A percentile compares a stretch with the other conserved stretches of the same genome.
phyloP scores from a whole-genome alignment of 805 yeast genomes.

The Saturnispora sanitii region DNA sequence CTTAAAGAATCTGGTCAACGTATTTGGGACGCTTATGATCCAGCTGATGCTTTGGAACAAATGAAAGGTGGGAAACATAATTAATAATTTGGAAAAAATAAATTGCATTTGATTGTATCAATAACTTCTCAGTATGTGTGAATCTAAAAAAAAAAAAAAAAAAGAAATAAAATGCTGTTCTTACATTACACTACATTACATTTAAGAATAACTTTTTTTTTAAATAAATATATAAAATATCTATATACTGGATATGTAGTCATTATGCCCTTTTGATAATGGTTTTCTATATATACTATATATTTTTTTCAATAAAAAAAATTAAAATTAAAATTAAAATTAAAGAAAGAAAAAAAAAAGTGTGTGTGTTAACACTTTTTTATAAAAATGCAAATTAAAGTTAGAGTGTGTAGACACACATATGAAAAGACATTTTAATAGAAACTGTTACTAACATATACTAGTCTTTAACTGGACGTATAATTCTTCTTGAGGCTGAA shows the following conservation, averaged over 20 bases:
- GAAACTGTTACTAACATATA: background rate
- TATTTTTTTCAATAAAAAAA: background rate
- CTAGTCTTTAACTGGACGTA: conserved; percentile 59
- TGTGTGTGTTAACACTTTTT: background rate
- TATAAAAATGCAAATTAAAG: conserved; percentile 16
- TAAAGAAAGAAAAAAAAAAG: no score
- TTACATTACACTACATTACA: background rate
- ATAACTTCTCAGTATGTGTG: no score
- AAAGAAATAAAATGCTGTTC: background rate
- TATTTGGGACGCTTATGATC: conserved; percentile 15
- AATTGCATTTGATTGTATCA: no score
- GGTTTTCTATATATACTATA: no score
- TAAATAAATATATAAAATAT: no score
- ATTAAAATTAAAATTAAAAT: background rate
- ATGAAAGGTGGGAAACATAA: conserved; percentile 10
- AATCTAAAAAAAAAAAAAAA: no score
- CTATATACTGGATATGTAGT: no score
- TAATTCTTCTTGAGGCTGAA: conserved; percentile 66
- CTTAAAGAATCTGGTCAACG: conserved; percentile 17
- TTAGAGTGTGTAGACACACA: conserved; percentile 20
- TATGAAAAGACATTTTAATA: background rate
- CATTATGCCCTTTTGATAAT: no score
- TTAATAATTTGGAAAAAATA: background rate
- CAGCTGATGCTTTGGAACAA: conserved; percentile 9
- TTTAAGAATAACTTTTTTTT: no score